Evolutionary conservation across 1,284 basidiomycete genomes (phyloP), one percentile per base, ranked within the genome.

Genomic region (Boletellus sp.): DNA sequence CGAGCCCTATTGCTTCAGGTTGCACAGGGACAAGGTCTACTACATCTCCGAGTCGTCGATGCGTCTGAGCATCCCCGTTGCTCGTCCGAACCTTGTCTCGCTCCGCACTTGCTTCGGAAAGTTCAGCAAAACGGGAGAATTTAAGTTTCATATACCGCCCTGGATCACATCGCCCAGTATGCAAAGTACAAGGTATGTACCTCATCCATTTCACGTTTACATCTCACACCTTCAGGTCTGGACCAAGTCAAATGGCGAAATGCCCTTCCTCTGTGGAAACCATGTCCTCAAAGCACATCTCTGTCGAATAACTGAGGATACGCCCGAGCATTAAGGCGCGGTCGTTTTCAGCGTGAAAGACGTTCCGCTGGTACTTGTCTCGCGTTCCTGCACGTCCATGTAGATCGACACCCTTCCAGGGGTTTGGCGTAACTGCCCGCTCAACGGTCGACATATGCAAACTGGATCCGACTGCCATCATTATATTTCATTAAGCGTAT

Each of bases 161-260:
- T 99, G 48, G 96, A 99, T 64, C 89, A 91, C 64, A 71, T 99
- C 44, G 92, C 93, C 2, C 92, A 96, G 64, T 97, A 97, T 66
- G 95, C 96, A 20, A 98, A 96, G 71, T 94, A 94, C 77, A 99
- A 99, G 80, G 94, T 92, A 54, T 43, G 71, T 55, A 19, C 46
- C 6, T 39, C 8, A 9, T 19, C 25, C 37, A 13, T 32, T 39
- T 14, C 33, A 23, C 47, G 17, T n/a, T 17, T 36, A 8, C 34
- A 5, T 32, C 49, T 44, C 9, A 54, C 21, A 14, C 38, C 50
- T 25, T n/a, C 6, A 96, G 94, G 83, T 98, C 29, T 99, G 96
- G 96, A 95, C 99, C 69, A 99, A 99, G 70, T 89, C 94, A 13
- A 96, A 99, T 54, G 96, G 96, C 61, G 96, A 99, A 72, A 93